Evolutionary conservation across 177 flowering plant genomes (phyloP).

Genomic region (Vitis hybrid): DNA sequence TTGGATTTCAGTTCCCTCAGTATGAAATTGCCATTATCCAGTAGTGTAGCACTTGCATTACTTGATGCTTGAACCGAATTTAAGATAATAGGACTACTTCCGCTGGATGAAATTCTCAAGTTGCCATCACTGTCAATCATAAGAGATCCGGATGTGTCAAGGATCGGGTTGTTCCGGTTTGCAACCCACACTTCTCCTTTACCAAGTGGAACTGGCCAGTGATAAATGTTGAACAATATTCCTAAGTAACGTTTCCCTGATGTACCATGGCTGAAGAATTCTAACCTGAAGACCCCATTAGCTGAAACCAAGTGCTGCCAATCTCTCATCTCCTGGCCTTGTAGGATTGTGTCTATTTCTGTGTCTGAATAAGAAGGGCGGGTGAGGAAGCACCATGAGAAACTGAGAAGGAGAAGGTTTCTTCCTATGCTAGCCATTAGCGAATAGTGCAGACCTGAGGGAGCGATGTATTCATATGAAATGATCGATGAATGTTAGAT

Average conservation of each 20-base stretch:
- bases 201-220: too few relatives aligned
- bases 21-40: constrained; percentile 21
- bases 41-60: constrained; percentile 9
- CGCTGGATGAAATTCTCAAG: constrained; percentile 9
- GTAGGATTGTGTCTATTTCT: not conserved
- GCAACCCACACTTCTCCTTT: constrained; percentile 13
- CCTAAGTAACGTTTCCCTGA: not conserved
- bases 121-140: constrained; percentile 11
- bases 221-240: not conserved
- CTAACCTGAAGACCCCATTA: constrained; percentile 14
- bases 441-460: not conserved
- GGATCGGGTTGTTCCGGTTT: constrained; percentile 15
- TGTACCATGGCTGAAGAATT: constrained; percentile 13
- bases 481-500: too few relatives aligned
- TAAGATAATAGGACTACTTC: not conserved
- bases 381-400: not conserved
- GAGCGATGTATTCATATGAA: not conserved
- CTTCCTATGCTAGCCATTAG: not conserved
- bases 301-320: constrained; percentile 14
- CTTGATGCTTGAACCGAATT: not conserved
- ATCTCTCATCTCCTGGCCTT: constrained; percentile 14
- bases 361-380: not conserved
- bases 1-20: not conserved
- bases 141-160: not conserved
- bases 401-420: not conserved